Base-by-base conservation (phyloP, 225 moss, liverwort and hornwort genomes). In the Rhytidiadelphus loreus region DNA sequence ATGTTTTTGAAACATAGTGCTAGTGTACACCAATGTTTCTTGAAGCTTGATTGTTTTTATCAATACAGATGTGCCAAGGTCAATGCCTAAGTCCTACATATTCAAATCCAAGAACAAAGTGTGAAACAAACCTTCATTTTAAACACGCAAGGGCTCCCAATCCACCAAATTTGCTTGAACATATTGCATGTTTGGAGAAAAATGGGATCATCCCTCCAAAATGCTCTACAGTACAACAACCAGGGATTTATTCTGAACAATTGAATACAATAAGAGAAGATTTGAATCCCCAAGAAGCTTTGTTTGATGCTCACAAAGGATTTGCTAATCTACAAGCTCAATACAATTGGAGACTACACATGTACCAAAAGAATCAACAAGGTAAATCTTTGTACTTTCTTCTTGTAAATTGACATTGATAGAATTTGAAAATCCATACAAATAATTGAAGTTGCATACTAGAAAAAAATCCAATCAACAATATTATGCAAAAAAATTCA, bases 311-410 rank as follows among this genome's bases (percentile, higher is more conserved):
- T 77, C 43, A 76, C 4, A 79, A 28, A 56, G 52, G 25, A 43
- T 83, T 52, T 83, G 22, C 74, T 46, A 71, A 90, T 80, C 37
- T 56, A 52, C 92, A 92, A 66, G 62, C 73, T 75, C 78, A 88
- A 73, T 73, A 64, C 61, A 84, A 85, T 81, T 86, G 87, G 89
- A 90, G 84, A 57, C 43, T 90, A 71, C 84, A 88, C 16, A 80
- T 86, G 81, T 71, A 83, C 12, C 83, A 82, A 71, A 87, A 29
- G 6, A 87, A 62, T 43, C 87, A 89, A 87, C 89, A 91, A 90
- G 90, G 94, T 94, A 44, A 84, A 25, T 41, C 59, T 59, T 29
- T 69, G 19, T 35, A 13, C 43, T 41, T 57, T 44, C 2, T 50
- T 48, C 24, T 23, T 57, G 3, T 13, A 39, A 48, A 22, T 46